Conservation (phyloP, 2,329 filamentous ascomycete species). For the Botrytis sinoallii region DNA sequence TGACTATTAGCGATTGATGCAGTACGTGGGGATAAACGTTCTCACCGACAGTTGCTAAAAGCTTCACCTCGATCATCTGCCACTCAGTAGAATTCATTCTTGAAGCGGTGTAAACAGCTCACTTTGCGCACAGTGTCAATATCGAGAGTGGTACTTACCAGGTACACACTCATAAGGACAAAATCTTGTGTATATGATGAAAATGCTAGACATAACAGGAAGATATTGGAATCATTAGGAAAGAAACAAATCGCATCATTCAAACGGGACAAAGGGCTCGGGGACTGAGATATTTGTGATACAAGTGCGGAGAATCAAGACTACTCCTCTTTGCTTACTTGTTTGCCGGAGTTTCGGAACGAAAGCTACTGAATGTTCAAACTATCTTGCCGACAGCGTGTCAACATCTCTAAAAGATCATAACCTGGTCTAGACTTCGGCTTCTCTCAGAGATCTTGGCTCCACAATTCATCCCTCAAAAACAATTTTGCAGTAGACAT, state of each 20-base stretch:
- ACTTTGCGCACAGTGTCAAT: neutral
- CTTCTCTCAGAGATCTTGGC: neutral
- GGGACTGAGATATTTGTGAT: neutral
- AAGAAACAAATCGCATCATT: no score
- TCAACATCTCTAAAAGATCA: neutral
- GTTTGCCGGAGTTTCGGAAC: neutral
- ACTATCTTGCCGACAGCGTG: no score
- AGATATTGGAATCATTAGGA: neutral
- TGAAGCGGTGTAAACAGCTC: neutral
- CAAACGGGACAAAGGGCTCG: no score
- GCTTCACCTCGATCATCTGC: neutral
- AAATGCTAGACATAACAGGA: neutral
- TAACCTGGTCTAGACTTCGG: neutral
- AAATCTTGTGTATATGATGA: no score
- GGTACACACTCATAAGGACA: neutral
- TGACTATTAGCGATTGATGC: neutral
- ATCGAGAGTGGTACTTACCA: no score
- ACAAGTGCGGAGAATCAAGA: neutral
- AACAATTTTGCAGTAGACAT: no score
- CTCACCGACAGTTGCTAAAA: neutral
- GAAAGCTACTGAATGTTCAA: no score
- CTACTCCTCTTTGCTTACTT: neutral
- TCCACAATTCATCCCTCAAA: neutral
- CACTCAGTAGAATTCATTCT: neutral
- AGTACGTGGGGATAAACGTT: rapidly evolving